Base-by-base conservation (phyloP, 2,329 filamentous ascomycete genomes). In the Calonectria hawksworthii region DNA sequence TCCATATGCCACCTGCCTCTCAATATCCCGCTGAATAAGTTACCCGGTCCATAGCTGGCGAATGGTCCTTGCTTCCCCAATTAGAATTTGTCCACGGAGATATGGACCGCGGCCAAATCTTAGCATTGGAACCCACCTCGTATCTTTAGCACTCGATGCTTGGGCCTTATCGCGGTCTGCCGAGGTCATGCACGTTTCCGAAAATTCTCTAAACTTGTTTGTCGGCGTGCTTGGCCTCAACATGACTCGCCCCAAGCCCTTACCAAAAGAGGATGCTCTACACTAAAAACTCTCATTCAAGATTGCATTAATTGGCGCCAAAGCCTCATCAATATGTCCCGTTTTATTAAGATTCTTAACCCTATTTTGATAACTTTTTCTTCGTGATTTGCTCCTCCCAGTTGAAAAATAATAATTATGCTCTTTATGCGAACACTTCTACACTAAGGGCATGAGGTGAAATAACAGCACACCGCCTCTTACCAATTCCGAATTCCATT, bases 101-200 rank as follows among this genome's bases (percentile, higher is more conserved):
- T 41, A 63, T 36, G 34, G 21, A 23, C n/a, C 28, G 7, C 21
- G 34, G 4, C 36, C 26, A 28, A 41, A 41, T 44, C 23, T 63
- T 41, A 36, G 56, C 36, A 63, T 63, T 30, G 23, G 38, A 56
- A 41, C 16, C 56, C 56, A 63, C 56, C 23, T 63, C 56, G 56
- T 63, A 63, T 41, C 56, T 7, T 18, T n/a, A 30, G 13, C 54
- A 41, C 23, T 21, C 32, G 36, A 63, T 63, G 56, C 56, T 63
- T 63, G 56, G 56, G 10, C 56, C 56, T 63, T 63, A 63, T 63
- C 56, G 56, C 23, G 26, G 10, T 28, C 56, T 63, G 56, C 56
- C 56, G 56, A 63, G 56, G 56, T 63, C 56, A 63, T 63, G 56
- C 56, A 41, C n/a, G 34, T 18, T 38, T 18, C n/a, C n/a, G 34